A percentile compares a stretch with the other conserved stretches of the same genome.
Conservation (phyloP, 2,329 filamentous ascomycete species). For the Sordariomycetes sp. region DNA sequence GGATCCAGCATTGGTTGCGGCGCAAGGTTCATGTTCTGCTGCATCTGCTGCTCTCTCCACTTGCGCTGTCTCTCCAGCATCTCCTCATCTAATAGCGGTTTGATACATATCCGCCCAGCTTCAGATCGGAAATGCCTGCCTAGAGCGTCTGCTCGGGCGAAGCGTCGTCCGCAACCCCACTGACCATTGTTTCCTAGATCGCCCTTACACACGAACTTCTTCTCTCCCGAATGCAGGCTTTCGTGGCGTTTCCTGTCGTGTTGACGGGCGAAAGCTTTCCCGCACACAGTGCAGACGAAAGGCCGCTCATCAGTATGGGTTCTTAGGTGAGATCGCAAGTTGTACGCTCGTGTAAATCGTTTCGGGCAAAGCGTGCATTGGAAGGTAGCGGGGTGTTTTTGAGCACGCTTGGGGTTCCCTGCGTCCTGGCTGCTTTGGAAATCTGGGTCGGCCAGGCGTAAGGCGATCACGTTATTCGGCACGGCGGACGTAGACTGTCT, state of each 20-base stretch:
- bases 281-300: constrained; percentile 94
- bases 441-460: constrained; percentile 82
- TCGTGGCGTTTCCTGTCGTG: constrained; percentile 97
- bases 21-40: constrained; percentile 41
- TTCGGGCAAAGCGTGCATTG: constrained; percentile 92
- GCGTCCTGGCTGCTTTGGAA: constrained; percentile 58
- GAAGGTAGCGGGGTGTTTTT: constrained; percentile 97
- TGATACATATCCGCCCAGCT: constrained; percentile 92
- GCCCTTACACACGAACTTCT: constrained; percentile 96
- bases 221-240: constrained; percentile 90
- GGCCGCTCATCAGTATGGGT: constrained; percentile 96
- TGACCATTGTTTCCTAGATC: constrained; percentile 72
- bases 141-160: constrained; percentile 89
- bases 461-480: constrained; percentile 62
- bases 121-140: constrained; percentile 93
- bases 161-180: constrained; percentile 90
- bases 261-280: constrained; percentile 94
- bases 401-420: constrained; percentile 68
- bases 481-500: constrained; percentile 58
- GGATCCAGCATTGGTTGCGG: constrained; percentile 49
- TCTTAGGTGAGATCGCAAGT: constrained; percentile 85
- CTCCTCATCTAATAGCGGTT: constrained; percentile 93
- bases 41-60: constrained; percentile 60
- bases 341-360: constrained; percentile 92
- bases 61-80: constrained; percentile 69